Percentiles rank a stretch among this genome's conserved stretches.
These are phyloP conservation scores for Xylariales sp. DNA, from an alignment of 2,329 filamentous ascomycete species.

Conservation along the genomic window DNA sequence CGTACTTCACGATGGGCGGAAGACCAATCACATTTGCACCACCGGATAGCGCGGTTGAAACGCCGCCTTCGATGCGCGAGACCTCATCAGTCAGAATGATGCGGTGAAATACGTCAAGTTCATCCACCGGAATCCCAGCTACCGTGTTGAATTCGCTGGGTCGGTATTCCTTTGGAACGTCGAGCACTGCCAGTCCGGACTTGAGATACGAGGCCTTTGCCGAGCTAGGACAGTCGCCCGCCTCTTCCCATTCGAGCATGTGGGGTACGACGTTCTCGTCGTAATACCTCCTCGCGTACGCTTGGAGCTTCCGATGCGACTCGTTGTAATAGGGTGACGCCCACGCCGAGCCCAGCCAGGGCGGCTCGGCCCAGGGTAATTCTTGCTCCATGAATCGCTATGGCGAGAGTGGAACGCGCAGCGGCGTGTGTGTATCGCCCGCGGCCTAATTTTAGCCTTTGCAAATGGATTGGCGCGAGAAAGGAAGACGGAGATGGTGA, in stretches of 20 bases:
- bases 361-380: constrained; percentile 45
- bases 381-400: constrained; percentile 34
- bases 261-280: constrained; percentile 67
- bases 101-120: constrained; percentile 54
- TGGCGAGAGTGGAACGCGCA: background rate
- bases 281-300: constrained; percentile 67
- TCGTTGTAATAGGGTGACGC: constrained; percentile 68
- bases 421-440: background rate
- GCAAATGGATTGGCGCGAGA: background rate
- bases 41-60: constrained; percentile 64
- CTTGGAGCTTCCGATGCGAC: constrained; percentile 67
- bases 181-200: constrained; percentile 50
- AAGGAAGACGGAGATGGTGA: background rate
- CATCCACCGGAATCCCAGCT: constrained; percentile 52
- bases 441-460: background rate
- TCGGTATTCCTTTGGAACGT: constrained; percentile 52
- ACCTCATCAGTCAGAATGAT: constrained; percentile 53
- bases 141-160: constrained; percentile 55
- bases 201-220: constrained; percentile 52
- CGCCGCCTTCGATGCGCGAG: constrained; percentile 61
- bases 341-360: constrained; percentile 40
- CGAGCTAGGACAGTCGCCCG: constrained; percentile 59
- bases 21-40: constrained; percentile 62
- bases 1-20: constrained; percentile 45
- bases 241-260: constrained; percentile 71